Conservation (phyloP, 2,329 filamentous ascomycete species). For the Mycocentrospora acerina region DNA sequence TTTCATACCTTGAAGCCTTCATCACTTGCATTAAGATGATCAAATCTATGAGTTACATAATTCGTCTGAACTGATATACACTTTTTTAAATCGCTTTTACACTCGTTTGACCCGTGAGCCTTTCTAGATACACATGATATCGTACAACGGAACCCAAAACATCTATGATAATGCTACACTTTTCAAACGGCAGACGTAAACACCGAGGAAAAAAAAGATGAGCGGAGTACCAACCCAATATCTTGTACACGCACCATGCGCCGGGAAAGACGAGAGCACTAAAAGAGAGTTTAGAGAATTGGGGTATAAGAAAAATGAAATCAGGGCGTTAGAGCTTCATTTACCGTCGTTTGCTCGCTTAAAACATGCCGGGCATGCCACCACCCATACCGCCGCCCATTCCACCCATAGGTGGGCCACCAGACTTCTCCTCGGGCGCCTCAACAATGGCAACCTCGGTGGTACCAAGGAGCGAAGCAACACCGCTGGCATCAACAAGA, state of each 20-base stretch:
- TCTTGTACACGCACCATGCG: constrained; percentile 37
- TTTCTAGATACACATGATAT: constrained; percentile 40
- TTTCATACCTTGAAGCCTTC: constrained; percentile 2
- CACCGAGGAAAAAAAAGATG: constrained; percentile 31
- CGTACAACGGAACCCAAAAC: constrained; percentile 33
- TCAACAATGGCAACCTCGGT: constrained; percentile 98
- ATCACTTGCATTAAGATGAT: neutral
- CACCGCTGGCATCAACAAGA: constrained; percentile 90
- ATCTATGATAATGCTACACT: constrained; percentile 38
- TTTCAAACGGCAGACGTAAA: constrained; percentile 28
- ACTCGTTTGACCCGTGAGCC: constrained; percentile 28
- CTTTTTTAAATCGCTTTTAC: constrained; percentile 35
- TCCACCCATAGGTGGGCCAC: constrained; percentile 42
- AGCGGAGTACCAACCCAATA: constrained; percentile 41
- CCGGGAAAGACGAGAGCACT: constrained; percentile 31
- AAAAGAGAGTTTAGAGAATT: constrained; percentile 38
- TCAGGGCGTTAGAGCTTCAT: constrained; percentile 18
- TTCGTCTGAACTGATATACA: constrained; percentile 23
- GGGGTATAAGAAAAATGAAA: constrained; percentile 33
- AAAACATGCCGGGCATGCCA: constrained; percentile 64
- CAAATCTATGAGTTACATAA: constrained; percentile 2
- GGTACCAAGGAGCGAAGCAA: constrained; percentile 94
- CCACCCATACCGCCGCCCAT: constrained; percentile 61
- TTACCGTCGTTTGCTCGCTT: no score
- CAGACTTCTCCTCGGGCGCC: constrained; percentile 85